phyloP scores from a whole-genome alignment of 1,284 basidiomycete species.

The Austroboletus niveus region DNA sequence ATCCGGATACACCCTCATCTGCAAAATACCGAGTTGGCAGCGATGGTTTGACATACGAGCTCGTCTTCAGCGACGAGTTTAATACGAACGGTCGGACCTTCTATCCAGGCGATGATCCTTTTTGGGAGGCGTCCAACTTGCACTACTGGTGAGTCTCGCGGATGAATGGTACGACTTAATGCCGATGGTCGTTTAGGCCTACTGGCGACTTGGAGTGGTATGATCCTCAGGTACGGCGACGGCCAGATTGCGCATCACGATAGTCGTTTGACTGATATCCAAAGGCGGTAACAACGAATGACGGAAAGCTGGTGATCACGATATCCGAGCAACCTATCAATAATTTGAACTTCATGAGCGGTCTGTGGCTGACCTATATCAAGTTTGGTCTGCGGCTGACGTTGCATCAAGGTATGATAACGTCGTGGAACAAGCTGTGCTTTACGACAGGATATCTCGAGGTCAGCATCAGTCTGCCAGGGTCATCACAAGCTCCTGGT shows the following conservation, averaged over 20 bases:
- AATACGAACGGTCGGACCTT: conserved; percentile 79
- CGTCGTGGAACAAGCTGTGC: conserved; percentile 90
- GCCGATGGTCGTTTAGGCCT: conserved; percentile 43
- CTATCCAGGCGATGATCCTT: conserved; percentile 63
- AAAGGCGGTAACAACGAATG: conserved; percentile 61
- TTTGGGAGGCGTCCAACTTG: conserved; percentile 57
- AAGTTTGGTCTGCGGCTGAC: conserved; percentile 5
- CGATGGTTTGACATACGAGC: conserved; percentile 75
- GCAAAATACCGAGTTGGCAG: conserved; percentile 55
- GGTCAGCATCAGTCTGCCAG: conserved; percentile 79
- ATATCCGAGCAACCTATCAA: conserved; percentile 61
- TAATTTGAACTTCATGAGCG: conserved; percentile 77
- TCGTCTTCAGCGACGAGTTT: conserved; percentile 92
- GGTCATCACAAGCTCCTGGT: conserved; percentile 64
- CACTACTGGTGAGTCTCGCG: conserved; percentile 41
- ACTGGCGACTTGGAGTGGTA: conserved; percentile 89
- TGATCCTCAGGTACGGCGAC: conserved; percentile 56
- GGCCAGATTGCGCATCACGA: background rate
- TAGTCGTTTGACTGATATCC: conserved; percentile 1
- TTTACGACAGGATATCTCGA: conserved; percentile 93
- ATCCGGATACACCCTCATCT: conserved; percentile 62
- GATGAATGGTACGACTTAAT: conserved; percentile 7
- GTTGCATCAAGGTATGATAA: conserved; percentile 58
- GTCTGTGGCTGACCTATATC: conserved; percentile 37
- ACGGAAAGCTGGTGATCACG: conserved; percentile 79